Base-by-base conservation (phyloP, 2,329 filamentous ascomycete genomes). In the Colletotrichum nymphaeae region DNA sequence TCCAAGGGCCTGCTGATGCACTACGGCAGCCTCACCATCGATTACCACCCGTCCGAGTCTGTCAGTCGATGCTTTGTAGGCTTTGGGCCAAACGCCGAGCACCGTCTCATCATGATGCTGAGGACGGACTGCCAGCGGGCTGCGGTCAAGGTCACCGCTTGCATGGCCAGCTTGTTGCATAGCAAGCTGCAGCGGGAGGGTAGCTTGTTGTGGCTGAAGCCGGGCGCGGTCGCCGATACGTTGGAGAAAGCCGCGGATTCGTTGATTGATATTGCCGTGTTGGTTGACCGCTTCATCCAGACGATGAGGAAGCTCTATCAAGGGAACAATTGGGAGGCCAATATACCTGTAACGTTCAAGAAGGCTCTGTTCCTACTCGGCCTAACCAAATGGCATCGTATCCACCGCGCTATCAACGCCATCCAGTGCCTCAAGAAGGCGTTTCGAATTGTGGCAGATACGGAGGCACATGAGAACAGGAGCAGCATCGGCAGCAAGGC, bases 381-480 rank as follows among this genome's bases (percentile, higher is more conserved):
- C 11, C 35, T 58, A 22, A 37, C 58, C 8, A 42, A 72, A 52
- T 69, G 69, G 65, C 28, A 72, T 30, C 69, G 65, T 28, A 9
- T 53, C 58, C 65, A 72, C 58, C 69, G 65, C 32, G 65, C 69
- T 14, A 28, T 69, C 58, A 72, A 72, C 37, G 49, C 65, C 14
- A 58, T 52, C 6, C 65, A 63, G 14, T 32, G 57, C 16, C 52
- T 72, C 35, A 35, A 37, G 19, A 69, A 63, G 35, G 65, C 65
- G 6, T 69, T 58, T 32, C 42, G 58, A 19, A 49, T 30, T 1
- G 37, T 35, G 12, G 62, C 19, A 9, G 30, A 35, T 19, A 22
- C 42, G 42, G 19, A 16, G 3, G 32, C 8, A 26, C 28, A 69
- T 58, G 67, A 12, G 14, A 49, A 26, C 14, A 12, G 32, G 7